Base-by-base conservation (phyloP, 192 early-diverging fungal genomes). In the Geosiphon pyriformis region DNA sequence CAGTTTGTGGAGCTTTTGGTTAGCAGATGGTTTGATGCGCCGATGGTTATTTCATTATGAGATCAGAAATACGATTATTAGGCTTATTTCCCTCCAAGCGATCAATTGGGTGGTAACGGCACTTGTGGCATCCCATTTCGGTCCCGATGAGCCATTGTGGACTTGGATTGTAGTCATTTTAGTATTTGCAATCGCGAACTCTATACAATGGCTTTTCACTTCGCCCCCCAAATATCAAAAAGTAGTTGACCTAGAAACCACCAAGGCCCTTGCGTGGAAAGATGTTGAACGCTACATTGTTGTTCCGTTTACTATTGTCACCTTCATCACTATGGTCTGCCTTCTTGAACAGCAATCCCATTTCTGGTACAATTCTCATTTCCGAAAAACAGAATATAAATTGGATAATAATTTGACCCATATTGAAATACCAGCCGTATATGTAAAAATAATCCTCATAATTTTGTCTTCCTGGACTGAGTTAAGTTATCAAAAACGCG, bases 1-100 rank as follows among this genome's bases (percentile, higher is more conserved):
- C 22, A 80, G 83, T 31, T 74, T 80, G 50, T 85, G 83, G 83
- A 81, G 79, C 59, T 80, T 71, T 55, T 80, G 80, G 57, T 55
- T 85, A 17, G 78, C 81, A 6, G 82, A 77, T 8, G 78, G 77
- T 62, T 74, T 85, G 74, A 74, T 80, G 37, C 74, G 77, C 20
- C 74, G 83, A 22, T 85, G 81, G 83, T 76, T 83, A 27, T 78
- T 77, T 64, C 76, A 78, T 66, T 83, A 85, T 46, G 81, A 85
- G 51, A 71, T 79, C 1, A 75, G 70, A 8, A 80, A 72, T 27
- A 76, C 80, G 32, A 76, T 83, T 32, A 70, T 80, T 31, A 79
- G 83, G 3, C 59, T 85, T 33, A 74, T 80, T 49, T 77, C 78
- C 1, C 70, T 85, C 22, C 79, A 72, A 34, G 73, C 72, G 27